Conservation (phyloP, 345 rosid genomes). For the Salix exigua region DNA sequence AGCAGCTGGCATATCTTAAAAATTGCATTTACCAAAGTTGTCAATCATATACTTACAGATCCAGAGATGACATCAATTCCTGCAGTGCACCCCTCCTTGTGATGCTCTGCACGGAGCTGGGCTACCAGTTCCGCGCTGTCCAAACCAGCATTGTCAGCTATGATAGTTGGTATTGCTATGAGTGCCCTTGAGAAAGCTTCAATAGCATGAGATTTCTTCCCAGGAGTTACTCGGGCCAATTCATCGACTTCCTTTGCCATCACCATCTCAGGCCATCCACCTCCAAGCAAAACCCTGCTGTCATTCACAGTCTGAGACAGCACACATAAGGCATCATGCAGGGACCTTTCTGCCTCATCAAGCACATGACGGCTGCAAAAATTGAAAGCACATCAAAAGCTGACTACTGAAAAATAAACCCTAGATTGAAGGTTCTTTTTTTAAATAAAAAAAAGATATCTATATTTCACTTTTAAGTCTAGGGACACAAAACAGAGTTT, state of each 20-base stretch:
- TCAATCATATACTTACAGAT: constrained; percentile 53
- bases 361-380: constrained; percentile 83
- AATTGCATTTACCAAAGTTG: too few relatives aligned
- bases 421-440: too few relatives aligned
- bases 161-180: constrained; percentile 75
- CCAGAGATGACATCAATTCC: constrained; percentile 96
- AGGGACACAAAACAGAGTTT: too few relatives aligned
- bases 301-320: constrained; percentile 95
- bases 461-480: too few relatives aligned
- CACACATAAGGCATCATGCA: constrained; percentile 94
- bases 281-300: constrained; percentile 87
- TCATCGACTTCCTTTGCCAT: constrained; percentile 98
- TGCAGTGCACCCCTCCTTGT: constrained; percentile 65
- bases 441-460: too few relatives aligned
- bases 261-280: constrained; percentile 99
- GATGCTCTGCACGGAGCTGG: constrained; percentile 99
- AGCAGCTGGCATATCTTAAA: too few relatives aligned
- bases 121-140: constrained; percentile 96
- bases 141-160: constrained; percentile 98
- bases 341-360: constrained; percentile 97
- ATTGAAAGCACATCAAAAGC: not conserved
- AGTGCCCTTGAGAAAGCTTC: constrained; percentile 94
- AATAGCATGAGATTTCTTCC: constrained; percentile 93
- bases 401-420: not conserved
- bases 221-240: constrained; percentile 87